Base-by-base conservation (phyloP, 2,329 filamentous ascomycete species). In the Neurospora sp. region DNA sequence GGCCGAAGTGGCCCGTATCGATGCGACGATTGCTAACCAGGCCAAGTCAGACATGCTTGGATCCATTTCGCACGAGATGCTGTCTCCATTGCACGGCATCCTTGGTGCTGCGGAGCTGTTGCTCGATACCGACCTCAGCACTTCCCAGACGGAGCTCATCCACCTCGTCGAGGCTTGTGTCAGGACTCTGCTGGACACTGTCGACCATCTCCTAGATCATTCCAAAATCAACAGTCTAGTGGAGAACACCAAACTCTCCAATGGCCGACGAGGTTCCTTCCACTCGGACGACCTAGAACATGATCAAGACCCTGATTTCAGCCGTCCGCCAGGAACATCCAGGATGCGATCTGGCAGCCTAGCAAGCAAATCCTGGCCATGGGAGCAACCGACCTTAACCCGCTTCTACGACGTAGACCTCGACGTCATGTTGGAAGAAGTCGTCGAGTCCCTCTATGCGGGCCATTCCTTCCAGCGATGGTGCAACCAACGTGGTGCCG, bases 31-130 rank as follows among this genome's bases (percentile, higher is more conserved):
- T 17, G 78, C 79, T 7, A 80, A 80, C 68, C 79, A 78, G 72
- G 82, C 84, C 46, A 86, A 86, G 75, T 82, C 83, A 0, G 84
- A 86, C 70, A 85, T 88, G 71, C 83, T 88, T 28, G 84, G 84
- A 0, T 87, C 84, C 8, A 83, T 88, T 66, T 86, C 84, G 33
- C 86, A 89, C 75, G 86, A 89, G 73, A 77, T 88, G 7, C 80
- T 86, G 17, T 86, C 83, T 3, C 86, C 86, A 2, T 78, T 89
- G 0, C 86, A 88, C 71, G 86, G 86, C 1, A 86, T 88, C 39
- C 78, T 88, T 1, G 84, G 84, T 0, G 86, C 78, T 73, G 82
- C 82, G 4, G 84, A 86, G 71, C 78, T 86, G 46, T 75, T 87
- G 0, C 80, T 82, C n/a, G 84, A 84, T 13, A 83, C 81, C 0